Evolutionary conservation across 345 rosid genomes (phyloP).

Genomic region (Psidium friedrichsthalianum): DNA sequence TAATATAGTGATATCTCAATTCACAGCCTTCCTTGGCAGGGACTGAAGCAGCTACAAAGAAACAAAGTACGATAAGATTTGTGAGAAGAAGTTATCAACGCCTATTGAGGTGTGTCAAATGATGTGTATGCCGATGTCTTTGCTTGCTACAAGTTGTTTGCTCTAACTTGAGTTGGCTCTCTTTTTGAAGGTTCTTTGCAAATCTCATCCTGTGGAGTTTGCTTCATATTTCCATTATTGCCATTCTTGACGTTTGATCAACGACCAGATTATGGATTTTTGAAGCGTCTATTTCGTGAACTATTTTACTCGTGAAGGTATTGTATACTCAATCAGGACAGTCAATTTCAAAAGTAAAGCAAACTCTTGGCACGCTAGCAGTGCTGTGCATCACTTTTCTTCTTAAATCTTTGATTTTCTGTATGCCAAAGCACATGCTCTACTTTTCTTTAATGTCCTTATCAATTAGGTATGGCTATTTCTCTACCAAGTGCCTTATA

Average conservation of each 20-base stretch:
- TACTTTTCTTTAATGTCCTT: background rate
- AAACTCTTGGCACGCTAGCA: background rate
- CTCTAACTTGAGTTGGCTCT: background rate
- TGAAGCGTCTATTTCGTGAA: conserved; percentile 73
- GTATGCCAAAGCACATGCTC: background rate
- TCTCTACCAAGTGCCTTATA: background rate
- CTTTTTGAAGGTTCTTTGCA: conserved; percentile 59
- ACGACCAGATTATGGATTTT: conserved; percentile 78
- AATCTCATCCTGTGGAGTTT: conserved; percentile 55
- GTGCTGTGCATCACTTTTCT: background rate
- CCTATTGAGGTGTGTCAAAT: conserved; percentile 67
- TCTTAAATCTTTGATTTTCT: background rate
- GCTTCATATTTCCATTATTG: conserved; percentile 85
- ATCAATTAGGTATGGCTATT: background rate
- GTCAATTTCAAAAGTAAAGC: background rate
- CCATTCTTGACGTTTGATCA: conserved; percentile 77
- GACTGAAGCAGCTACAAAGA: conserved; percentile 82
- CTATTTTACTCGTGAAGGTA: conserved; percentile 80
- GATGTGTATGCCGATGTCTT: background rate
- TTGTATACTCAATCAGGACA: background rate
- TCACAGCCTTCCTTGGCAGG: conserved; percentile 89
- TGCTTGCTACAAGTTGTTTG: background rate
- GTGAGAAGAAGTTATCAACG: conserved; percentile 84
- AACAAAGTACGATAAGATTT: conserved; percentile 85
- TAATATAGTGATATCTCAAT: background rate